A percentile compares a stretch with the other conserved stretches of the same genome.
Evolutionary conservation across 257 asterid species (phyloP).

Genomic region (Capsicum rhomboideum): DNA sequence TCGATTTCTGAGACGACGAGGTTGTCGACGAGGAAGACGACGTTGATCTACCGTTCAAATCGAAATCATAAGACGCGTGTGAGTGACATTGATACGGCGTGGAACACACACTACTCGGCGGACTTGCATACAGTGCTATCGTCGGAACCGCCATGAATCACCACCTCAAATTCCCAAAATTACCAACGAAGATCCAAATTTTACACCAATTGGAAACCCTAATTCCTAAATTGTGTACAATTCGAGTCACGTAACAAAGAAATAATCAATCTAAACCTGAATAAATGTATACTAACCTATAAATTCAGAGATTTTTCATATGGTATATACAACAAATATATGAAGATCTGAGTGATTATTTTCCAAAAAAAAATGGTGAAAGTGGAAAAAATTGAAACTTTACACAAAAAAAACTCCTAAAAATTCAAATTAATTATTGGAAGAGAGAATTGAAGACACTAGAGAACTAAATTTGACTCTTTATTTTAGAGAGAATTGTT

Average conservation of each 20-base stretch:
- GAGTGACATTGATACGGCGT: slow-evolving; percentile 59
- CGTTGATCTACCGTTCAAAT: slow-evolving; percentile 48
- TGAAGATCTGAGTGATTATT: slow-evolving; percentile 6
- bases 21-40: slow-evolving; percentile 50
- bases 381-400: slow-evolving; percentile 11
- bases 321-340: slow-evolving; percentile 3
- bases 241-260: background rate
- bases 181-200: slow-evolving; percentile 8
- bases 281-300: background rate
- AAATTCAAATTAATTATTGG: background rate
- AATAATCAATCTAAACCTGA: background rate
- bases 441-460: background rate
- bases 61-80: slow-evolving; percentile 61
- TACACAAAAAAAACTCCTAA: background rate
- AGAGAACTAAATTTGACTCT: background rate
- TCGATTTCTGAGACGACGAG: slow-evolving; percentile 49
- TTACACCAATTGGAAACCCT: slow-evolving; percentile 11
- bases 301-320: background rate
- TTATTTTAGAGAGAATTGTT: background rate
- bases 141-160: slow-evolving; percentile 69
- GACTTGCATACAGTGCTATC: slow-evolving; percentile 75
- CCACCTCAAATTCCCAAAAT: background rate
- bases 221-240: background rate
- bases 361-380: slow-evolving; percentile 11
- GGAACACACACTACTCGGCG: slow-evolving; percentile 73